Evolutionary conservation across 148 eudicot genomes (phyloP), one percentile per base, ranked within the genome.

Genomic region (Oxyria digyna): DNA sequence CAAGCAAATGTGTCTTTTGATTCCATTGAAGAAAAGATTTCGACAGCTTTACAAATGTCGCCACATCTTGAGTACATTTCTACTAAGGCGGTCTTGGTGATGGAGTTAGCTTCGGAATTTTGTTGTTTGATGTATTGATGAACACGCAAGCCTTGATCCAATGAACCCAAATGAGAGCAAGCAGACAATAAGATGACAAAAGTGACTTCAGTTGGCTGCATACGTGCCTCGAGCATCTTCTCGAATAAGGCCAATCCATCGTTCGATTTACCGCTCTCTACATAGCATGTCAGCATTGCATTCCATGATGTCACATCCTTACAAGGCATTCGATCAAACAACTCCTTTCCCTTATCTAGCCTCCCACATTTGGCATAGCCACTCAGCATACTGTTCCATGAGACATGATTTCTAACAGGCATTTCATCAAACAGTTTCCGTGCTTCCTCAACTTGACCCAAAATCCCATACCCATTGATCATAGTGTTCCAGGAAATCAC

Each of bases 31-130:
- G 72, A 71, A 50, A 94, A 88, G 33, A 91, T 85, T 45, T 67
- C 67, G 73, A 74, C 80, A 15, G 87, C 96, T 69, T 87, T 95
- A 45, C 26, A 70, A 23, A 78, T 87, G 78, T 85, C 75, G 71
- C 99, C 88, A 71, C 97, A 87, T 74, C 88, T 94, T 69, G 87
- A 85, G 79, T 91, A 94, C 99, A 94, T 91, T 55, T 59, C 64
- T 59, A 59, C 38, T 59, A 59, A 29, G 64, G 88, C 96, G 81
- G 88, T 87, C 15, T 91, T 87, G 57, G 96, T 85, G 81, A 92
- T 87, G 70, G 85, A 85, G 42, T 88, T 89, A 66, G 87, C 80
- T 69, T 94, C 84, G 31, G 76, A 80, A 27, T 59, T 59, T 1
- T 59, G 20, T 59, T 59, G 64, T 12, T 59, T 11, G 38, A 59